These are phyloP conservation scores for Plenodomus biglobosus DNA, from an alignment of 2,329 filamentous ascomycete species.

Conservation along the genomic window DNA sequence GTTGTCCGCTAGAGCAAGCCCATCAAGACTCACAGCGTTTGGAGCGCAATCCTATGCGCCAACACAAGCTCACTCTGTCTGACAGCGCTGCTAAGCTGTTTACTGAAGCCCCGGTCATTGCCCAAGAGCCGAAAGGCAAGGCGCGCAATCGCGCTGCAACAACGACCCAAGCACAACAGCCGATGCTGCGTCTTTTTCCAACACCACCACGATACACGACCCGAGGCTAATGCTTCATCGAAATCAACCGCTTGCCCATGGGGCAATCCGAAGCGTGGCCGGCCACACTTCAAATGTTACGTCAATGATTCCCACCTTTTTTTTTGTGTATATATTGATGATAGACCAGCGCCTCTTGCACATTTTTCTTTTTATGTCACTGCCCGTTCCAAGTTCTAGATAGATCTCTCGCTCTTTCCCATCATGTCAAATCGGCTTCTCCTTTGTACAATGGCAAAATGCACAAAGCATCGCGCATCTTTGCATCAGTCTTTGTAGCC, in stretches of 20 bases:
- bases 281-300: slow-evolving; percentile 11
- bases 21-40: slow-evolving; percentile 26
- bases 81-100: slow-evolving; percentile 39
- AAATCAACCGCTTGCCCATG: slow-evolving; percentile 1
- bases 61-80: slow-evolving; percentile 39
- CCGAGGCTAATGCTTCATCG: not conserved
- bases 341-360: slow-evolving; percentile 10
- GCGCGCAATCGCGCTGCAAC: slow-evolving; percentile 33
- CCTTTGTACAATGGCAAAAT: no score
- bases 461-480: no score
- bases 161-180: slow-evolving; percentile 24
- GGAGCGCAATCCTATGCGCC: slow-evolving; percentile 8
- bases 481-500: no score
- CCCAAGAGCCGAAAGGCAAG: slow-evolving; percentile 11
- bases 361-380: slow-evolving; percentile 4
- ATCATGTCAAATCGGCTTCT: no score
- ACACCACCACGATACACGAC: slow-evolving; percentile 22
- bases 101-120: slow-evolving; percentile 4
- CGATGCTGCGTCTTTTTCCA: slow-evolving; percentile 40
- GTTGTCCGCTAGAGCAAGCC: slow-evolving; percentile 24
- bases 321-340: slow-evolving; percentile 23
- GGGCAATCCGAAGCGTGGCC: slow-evolving; percentile 11
- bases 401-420: not conserved
- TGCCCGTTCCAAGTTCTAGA: not conserved
- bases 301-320: slow-evolving; percentile 9